These are phyloP conservation scores for Amanita inopinata DNA, from an alignment of 768 basidiomycete genomes.

Conservation along the genomic window DNA sequence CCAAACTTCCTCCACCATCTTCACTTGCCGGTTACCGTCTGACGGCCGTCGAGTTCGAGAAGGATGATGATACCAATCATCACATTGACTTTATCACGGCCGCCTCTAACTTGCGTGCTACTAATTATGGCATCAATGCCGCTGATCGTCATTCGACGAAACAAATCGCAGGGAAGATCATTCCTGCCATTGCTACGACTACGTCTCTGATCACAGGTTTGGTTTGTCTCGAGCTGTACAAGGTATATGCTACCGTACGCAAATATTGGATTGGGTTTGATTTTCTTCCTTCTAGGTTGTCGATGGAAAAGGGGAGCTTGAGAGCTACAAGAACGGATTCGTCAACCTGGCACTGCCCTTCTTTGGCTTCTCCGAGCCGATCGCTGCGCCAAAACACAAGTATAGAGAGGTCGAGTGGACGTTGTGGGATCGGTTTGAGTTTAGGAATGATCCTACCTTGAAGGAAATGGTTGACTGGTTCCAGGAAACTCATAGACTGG, in stretches of 20 bases:
- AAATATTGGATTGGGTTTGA: background rate
- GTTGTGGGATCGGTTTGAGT: constrained; percentile 95
- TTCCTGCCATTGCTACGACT: constrained; percentile 98
- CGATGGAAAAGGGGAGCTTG: constrained; percentile 88
- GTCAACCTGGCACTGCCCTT: constrained; percentile 96
- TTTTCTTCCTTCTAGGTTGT: constrained; percentile 55
- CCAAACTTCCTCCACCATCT: constrained; percentile 78
- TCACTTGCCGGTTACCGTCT: constrained; percentile 94
- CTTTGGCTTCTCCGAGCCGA: constrained; percentile 98
- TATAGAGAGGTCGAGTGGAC: constrained; percentile 91
- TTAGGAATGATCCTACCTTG: constrained; percentile 82
- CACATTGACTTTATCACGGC: constrained; percentile 99
- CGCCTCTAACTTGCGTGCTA: constrained; percentile 90
- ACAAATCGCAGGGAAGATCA: constrained; percentile 98
- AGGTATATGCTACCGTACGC: constrained; percentile 38
- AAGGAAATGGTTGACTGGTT: constrained; percentile 81
- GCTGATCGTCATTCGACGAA: constrained; percentile 92
- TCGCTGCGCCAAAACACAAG: constrained; percentile 81
- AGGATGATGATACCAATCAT: constrained; percentile 95
- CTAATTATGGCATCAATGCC: constrained; percentile 83
- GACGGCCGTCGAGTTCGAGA: constrained; percentile 94
- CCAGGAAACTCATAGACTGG: constrained; percentile 72
- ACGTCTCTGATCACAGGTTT: constrained; percentile 93
- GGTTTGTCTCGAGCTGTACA: constrained; percentile 94
- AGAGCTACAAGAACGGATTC: constrained; percentile 97